These are phyloP conservation scores for Anacardium occidentale DNA, from an alignment of 345 rosid species.

Conservation along the genomic window DNA sequence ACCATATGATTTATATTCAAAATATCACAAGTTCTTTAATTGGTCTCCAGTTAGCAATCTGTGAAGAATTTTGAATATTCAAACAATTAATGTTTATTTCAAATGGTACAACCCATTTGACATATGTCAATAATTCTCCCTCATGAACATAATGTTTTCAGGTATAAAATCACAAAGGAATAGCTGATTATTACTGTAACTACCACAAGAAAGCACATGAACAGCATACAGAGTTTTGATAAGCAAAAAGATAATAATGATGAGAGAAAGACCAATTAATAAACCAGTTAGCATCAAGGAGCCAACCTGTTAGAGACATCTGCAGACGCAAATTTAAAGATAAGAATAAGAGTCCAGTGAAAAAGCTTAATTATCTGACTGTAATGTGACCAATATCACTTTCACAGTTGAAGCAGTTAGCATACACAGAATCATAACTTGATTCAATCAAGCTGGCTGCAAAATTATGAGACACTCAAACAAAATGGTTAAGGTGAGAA, in stretches of 20 bases:
- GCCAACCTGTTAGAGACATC: too few relatives aligned
- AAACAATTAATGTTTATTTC: neutral
- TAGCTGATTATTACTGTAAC: neutral
- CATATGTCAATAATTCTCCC: neutral
- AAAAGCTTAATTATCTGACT: too few relatives aligned
- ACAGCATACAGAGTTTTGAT: neutral
- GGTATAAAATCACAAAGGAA: neutral
- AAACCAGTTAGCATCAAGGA: neutral
- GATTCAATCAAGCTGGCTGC: too few relatives aligned
- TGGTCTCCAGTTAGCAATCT: neutral
- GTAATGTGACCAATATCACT: too few relatives aligned
- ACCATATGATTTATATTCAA: neutral
- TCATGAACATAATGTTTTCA: neutral
- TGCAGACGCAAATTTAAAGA: too few relatives aligned
- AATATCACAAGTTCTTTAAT: neutral
- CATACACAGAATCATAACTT: too few relatives aligned
- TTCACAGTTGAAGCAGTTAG: too few relatives aligned
- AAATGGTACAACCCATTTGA: neutral
- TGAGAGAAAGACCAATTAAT: neutral
- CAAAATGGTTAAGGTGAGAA: too few relatives aligned
- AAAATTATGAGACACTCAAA: too few relatives aligned
- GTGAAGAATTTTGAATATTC: neutral
- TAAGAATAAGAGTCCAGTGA: too few relatives aligned
- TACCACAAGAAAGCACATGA: neutral
- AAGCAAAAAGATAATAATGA: neutral